These are phyloP conservation scores for Calocera cornea DNA, from an alignment of 768 basidiomycete species.

Conservation along the genomic window DNA sequence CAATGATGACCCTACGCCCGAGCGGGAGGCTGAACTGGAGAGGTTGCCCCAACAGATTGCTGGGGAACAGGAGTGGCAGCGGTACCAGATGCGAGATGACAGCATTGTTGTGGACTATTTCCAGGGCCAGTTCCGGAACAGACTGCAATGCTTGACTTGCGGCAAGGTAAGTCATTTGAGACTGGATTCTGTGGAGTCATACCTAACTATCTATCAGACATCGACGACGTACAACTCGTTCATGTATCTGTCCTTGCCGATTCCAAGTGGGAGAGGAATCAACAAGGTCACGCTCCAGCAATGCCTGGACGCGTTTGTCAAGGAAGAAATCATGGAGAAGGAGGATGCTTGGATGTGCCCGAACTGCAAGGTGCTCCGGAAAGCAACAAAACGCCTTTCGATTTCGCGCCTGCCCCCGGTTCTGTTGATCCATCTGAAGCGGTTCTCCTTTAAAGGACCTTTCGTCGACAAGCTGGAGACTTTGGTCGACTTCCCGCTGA, in stretches of 20 bases:
- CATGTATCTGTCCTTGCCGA: slow-evolving; percentile 85
- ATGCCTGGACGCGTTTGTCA: slow-evolving; percentile 83
- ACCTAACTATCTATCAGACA: slow-evolving; percentile 39
- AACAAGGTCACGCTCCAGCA: slow-evolving; percentile 54
- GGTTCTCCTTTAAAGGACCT: slow-evolving; percentile 78
- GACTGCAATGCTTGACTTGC: slow-evolving; percentile 80
- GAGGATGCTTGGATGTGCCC: slow-evolving; percentile 97
- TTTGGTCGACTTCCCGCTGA: slow-evolving; percentile 74
- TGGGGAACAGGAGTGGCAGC: slow-evolving; percentile 83
- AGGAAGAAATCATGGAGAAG: slow-evolving; percentile 78
- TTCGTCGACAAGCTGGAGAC: slow-evolving; percentile 97
- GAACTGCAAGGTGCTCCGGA: slow-evolving; percentile 75
- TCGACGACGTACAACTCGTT: slow-evolving; percentile 96
- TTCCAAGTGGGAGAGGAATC: slow-evolving; percentile 50
- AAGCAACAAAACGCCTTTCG: slow-evolving; percentile 74
- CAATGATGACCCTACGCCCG: slow-evolving; percentile 47
- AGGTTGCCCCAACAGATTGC: slow-evolving; percentile 74
- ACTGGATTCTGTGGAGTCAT: background rate
- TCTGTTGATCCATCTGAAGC: slow-evolving; percentile 80
- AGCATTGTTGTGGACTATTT: slow-evolving; percentile 92
- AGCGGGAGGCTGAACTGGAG: slow-evolving; percentile 80
- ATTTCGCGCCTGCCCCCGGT: slow-evolving; percentile 88
- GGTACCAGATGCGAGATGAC: slow-evolving; percentile 81
- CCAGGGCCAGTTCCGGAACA: slow-evolving; percentile 91
- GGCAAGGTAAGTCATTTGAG: slow-evolving; percentile 44